phyloP scores from a whole-genome alignment of 768 basidiomycete species.

The Gyrodon lividus region DNA sequence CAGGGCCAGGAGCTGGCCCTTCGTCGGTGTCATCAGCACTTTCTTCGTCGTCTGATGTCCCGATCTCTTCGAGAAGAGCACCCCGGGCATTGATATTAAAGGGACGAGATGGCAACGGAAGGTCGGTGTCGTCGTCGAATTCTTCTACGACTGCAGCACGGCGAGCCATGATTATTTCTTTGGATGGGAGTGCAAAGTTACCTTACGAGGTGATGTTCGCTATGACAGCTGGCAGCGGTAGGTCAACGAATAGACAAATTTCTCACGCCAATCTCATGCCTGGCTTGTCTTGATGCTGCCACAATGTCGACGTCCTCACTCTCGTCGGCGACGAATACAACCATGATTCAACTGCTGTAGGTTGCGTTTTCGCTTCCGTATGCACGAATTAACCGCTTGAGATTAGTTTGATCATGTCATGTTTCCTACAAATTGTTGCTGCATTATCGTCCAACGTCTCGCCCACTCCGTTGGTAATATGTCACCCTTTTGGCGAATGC shows the following conservation, averaged over 20 bases:
- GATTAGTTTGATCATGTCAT: constrained; percentile 15
- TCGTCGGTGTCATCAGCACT: constrained; percentile 29
- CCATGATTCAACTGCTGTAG: constrained; percentile 13
- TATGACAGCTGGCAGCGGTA: too few species aligned
- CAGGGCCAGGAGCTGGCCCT: constrained; percentile 50
- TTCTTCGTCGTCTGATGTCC: constrained; percentile 50
- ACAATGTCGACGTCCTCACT: constrained; percentile 1
- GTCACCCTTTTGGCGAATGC: constrained; percentile 56
- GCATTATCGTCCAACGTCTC: constrained; percentile 8
- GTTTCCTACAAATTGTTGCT: constrained; percentile 1
- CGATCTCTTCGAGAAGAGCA: constrained; percentile 76
- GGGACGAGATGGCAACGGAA: constrained; percentile 69
- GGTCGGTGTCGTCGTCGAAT: constrained; percentile 94
- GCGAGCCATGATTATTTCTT: constrained; percentile 57
- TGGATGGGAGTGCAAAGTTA: constrained; percentile 1
- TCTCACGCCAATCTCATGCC: constrained; percentile 27
- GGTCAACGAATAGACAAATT: not conserved
- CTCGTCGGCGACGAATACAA: constrained; percentile 4
- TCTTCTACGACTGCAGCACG: constrained; percentile 68
- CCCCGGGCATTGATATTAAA: constrained; percentile 69
- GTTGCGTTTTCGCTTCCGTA: not conserved
- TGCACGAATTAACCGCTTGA: not conserved
- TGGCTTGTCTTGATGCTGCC: constrained; percentile 11
- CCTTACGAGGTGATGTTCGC: not conserved
- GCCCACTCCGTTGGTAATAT: constrained; percentile 27